These are phyloP conservation scores for Aspergillus kassunensis DNA, from an alignment of 495 filamentous ascomycete genomes.

Conservation along the genomic window DNA sequence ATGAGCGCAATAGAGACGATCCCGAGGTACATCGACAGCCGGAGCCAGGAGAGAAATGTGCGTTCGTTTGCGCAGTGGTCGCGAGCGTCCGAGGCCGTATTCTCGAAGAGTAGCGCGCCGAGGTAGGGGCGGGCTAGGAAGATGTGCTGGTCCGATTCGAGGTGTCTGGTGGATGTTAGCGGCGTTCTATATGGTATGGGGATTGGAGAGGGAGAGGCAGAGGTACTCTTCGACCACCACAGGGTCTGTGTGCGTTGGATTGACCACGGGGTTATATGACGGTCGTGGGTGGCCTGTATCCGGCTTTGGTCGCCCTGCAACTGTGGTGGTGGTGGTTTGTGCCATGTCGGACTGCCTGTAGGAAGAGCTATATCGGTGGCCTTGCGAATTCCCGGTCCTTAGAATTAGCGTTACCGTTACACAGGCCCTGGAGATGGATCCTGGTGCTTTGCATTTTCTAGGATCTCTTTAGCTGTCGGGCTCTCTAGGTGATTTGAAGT, in stretches of 20 bases:
- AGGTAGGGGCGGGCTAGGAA: conserved; percentile 70
- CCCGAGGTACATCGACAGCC: conserved; percentile 85
- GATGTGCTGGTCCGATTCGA: conserved; percentile 36
- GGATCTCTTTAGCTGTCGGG: not conserved
- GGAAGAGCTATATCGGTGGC: not conserved
- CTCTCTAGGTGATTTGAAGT: not conserved
- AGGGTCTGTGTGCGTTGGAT: conserved; percentile 30
- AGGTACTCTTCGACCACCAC: conserved; percentile 42
- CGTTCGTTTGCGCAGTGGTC: conserved; percentile 56
- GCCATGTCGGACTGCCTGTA: conserved; percentile 2
- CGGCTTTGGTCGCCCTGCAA: not conserved
- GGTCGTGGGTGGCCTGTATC: conserved; percentile 9
- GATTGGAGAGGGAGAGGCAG: too few relatives aligned
- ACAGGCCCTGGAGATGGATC: too few relatives aligned
- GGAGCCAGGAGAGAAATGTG: conserved; percentile 90
- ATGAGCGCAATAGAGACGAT: conserved; percentile 86
- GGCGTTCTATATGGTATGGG: not conserved
- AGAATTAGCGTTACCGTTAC: not conserved
- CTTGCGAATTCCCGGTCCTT: not conserved
- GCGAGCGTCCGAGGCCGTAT: conserved; percentile 80
- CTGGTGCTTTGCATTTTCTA: conserved; percentile 3
- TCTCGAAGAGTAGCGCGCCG: conserved; percentile 84
- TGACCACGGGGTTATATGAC: conserved; percentile 38
- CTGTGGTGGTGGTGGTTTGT: too few relatives aligned
- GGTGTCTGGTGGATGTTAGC: conserved; percentile 31